phyloP scores from a whole-genome alignment of 2,329 filamentous ascomycete species.

The Trichophyton mentagrophytes region DNA sequence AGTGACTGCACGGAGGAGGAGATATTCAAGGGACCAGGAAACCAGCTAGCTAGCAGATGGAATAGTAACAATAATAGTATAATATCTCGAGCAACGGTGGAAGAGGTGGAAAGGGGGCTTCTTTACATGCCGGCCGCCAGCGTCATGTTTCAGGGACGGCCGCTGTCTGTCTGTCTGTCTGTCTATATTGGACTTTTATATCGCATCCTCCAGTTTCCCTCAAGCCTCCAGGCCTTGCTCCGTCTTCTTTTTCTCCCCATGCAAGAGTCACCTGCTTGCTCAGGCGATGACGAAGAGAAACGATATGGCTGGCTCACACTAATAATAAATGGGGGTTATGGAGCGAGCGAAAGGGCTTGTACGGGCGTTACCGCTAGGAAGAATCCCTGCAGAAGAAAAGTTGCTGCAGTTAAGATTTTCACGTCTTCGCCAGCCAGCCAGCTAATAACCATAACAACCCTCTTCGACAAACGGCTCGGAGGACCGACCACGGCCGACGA shows the following conservation, averaged over 20 bases:
- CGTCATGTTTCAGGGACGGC: neutral
- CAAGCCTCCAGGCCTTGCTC: neutral
- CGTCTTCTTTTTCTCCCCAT: neutral
- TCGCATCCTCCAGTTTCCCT: neutral
- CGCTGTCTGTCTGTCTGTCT: neutral
- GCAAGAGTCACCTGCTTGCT: neutral
- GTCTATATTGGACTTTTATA: too few relatives aligned
- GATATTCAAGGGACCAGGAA: too few relatives aligned
- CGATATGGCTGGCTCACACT: neutral
- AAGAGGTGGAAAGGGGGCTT: neutral
- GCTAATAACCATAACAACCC: too few relatives aligned
- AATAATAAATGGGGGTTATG: too few relatives aligned
- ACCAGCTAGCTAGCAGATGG: too few relatives aligned
- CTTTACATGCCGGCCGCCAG: neutral
- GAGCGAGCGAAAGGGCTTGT: neutral
- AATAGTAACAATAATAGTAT: too few relatives aligned
- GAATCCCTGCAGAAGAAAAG: neutral
- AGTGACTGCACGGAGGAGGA: neutral
- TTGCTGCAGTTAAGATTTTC: neutral
- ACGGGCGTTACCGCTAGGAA: constrained; percentile 1
- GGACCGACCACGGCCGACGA: neutral
- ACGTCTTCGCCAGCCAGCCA: too few relatives aligned
- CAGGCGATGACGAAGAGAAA: neutral
- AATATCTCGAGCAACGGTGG: neutral
- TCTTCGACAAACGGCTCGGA: neutral